Evolutionary conservation across 345 rosid genomes (phyloP), one percentile per base, ranked within the genome.

Genomic region (Arabis alpina): DNA sequence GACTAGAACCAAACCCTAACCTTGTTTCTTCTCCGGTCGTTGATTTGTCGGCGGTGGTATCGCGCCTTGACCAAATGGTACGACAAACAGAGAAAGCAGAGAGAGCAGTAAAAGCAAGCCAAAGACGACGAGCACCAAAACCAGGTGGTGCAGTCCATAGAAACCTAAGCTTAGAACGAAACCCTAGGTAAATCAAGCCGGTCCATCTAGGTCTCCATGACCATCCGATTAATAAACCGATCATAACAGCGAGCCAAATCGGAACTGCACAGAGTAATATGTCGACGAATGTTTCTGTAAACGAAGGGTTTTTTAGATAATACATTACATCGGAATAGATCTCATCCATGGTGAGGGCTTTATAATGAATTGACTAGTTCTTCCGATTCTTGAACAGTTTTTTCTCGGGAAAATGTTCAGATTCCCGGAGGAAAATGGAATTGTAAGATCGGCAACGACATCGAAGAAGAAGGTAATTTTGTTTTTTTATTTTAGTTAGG

Each of bases 171-270:
- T 86, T 87, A 69, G 89, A 78, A 27, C 97, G 90, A 37, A 91
- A 76, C 54, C 98, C 98, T 42, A 94, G 79, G 56, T 86, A 94
- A 30, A 94, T 71, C 82, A 94, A 82, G 5, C 96, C 77, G 13
- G 99, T 94, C 98, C 99, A 94, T 60, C 96, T 79, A 0, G 99
- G 99, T 32, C 99, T 87, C 98, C 99, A 92, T 10, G 99, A 80
- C 99, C 99, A 94, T 54, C 99, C 99, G 79, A 92, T 89, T 40
- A 92, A 62, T 66, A 92, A 89, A 3, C 99, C 99, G 78, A 94
- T 92, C 99, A 85, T 89, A 24, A 94, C 87, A 48, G 98, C 96
- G 2, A 91, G 88, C 99, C 99, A 91, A 76, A 94, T 92, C 77
- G 99, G 99, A 4, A 94, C 99, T 25, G 97, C 92, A 54, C 99